phyloP scores from a whole-genome alignment of 2,329 filamentous ascomycete species.

The Alternaria angustiovoidea region DNA sequence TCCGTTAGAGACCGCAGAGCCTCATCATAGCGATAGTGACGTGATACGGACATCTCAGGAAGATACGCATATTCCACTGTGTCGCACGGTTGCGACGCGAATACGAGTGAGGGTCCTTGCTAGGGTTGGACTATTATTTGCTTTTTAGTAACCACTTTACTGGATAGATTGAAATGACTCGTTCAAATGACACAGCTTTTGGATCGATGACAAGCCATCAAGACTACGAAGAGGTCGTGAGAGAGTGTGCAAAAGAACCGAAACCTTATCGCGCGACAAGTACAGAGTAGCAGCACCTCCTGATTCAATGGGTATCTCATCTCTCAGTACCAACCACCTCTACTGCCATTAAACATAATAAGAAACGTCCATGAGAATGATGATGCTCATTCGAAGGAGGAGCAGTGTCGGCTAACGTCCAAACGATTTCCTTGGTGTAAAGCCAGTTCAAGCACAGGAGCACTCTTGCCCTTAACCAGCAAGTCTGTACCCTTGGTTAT shows the following conservation, averaged over 20 bases:
- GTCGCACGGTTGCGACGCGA: not conserved
- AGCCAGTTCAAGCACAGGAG: conserved; percentile 14
- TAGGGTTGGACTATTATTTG: not conserved
- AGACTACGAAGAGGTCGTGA: conserved; percentile 21
- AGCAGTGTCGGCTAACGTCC: conserved; percentile 34
- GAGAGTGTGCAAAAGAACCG: conserved; percentile 32
- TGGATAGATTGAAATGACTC: not conserved
- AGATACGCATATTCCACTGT: not conserved
- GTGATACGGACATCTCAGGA: not conserved
- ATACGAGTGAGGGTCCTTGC: not conserved
- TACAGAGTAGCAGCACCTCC: conserved; percentile 43
- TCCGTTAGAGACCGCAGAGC: conserved; percentile 11
- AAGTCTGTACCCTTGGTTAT: conserved; percentile 14
- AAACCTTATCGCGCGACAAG: conserved; percentile 35
- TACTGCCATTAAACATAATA: conserved; percentile 36
- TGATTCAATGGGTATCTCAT: conserved; percentile 53
- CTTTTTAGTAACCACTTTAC: not conserved
- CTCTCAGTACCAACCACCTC: conserved; percentile 48
- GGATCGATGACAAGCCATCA: conserved; percentile 14
- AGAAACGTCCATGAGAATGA: conserved; percentile 33
- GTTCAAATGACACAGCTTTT: conserved; percentile 20
- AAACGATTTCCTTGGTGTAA: conserved; percentile 21
- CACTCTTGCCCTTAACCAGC: conserved; percentile 17
- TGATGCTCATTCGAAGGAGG: conserved; percentile 36
- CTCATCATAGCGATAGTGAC: conserved; percentile 6